These are phyloP conservation scores for Anastatica hierochuntica DNA, from an alignment of 345 rosid genomes.

Conservation along the genomic window DNA sequence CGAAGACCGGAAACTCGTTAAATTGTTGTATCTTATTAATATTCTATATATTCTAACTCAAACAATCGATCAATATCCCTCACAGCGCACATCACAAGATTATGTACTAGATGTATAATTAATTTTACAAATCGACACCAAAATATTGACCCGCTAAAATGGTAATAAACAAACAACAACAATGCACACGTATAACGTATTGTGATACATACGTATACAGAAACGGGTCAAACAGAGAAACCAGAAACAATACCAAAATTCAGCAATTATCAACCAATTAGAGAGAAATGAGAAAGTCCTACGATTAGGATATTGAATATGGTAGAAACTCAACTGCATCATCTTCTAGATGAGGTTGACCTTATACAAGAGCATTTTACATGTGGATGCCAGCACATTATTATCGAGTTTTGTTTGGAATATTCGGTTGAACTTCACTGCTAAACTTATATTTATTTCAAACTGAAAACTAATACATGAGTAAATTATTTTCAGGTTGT, in stretches of 20 bases:
- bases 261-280: slow-evolving; percentile 10
- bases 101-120: too few relatives aligned
- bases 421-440: background rate
- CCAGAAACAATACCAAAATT: background rate
- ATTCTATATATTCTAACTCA: too few relatives aligned
- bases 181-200: background rate
- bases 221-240: slow-evolving; percentile 11
- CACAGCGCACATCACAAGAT: too few relatives aligned
- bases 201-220: background rate
- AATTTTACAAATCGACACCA: background rate
- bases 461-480: background rate
- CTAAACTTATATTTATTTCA: background rate
- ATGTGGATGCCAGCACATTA: slow-evolving; percentile 14
- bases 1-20: too few relatives aligned
- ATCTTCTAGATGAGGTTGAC: slow-evolving; percentile 15
- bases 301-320: slow-evolving; percentile 14
- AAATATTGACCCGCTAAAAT: background rate
- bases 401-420: background rate
- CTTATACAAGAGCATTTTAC: slow-evolving; percentile 11
- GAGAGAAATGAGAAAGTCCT: slow-evolving; percentile 19
- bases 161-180: background rate
- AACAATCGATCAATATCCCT: too few relatives aligned
- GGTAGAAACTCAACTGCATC: slow-evolving; percentile 11
- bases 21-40: too few relatives aligned
- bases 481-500: background rate